phyloP scores from a whole-genome alignment of 106 monocot genomes.

The Agapanthus africanus region DNA sequence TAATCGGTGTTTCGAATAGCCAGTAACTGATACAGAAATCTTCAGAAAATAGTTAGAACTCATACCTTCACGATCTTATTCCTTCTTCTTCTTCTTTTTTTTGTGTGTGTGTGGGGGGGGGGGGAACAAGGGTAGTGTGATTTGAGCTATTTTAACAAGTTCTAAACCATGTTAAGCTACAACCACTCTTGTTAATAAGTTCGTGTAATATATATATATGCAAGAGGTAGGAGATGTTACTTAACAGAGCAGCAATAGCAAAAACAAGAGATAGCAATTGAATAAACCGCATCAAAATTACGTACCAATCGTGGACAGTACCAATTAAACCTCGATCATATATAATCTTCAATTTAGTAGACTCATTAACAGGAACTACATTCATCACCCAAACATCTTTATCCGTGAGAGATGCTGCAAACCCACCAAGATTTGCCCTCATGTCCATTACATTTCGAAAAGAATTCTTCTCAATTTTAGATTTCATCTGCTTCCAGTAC shows the following conservation, averaged over 20 bases:
- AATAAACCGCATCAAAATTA: background rate
- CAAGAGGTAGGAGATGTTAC: background rate
- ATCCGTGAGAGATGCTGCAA: slow-evolving; percentile 67
- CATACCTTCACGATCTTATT: background rate
- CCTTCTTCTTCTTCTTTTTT: too few relatives aligned
- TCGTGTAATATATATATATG: background rate
- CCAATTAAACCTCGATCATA: slow-evolving; percentile 91
- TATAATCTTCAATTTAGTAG: slow-evolving; percentile 71
- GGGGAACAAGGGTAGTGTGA: background rate
- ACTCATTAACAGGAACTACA: slow-evolving; percentile 57
- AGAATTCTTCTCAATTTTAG: slow-evolving; percentile 45
- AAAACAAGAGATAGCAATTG: background rate
- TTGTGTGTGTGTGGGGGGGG: too few relatives aligned
- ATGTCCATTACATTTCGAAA: slow-evolving; percentile 94
- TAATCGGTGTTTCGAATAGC: background rate
- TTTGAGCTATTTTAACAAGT: background rate
- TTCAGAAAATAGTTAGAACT: slow-evolving; percentile 2
- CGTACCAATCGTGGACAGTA: slow-evolving; percentile 81
- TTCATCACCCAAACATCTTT: slow-evolving; percentile 96
- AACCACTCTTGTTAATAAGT: background rate
- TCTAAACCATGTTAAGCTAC: background rate
- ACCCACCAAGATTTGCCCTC: slow-evolving; percentile 81
- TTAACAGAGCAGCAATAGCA: background rate
- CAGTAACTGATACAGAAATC: background rate
- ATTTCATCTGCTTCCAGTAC: slow-evolving; percentile 74